phyloP scores from a whole-genome alignment of 306 rosid genomes.

The Carpinus fangiana region DNA sequence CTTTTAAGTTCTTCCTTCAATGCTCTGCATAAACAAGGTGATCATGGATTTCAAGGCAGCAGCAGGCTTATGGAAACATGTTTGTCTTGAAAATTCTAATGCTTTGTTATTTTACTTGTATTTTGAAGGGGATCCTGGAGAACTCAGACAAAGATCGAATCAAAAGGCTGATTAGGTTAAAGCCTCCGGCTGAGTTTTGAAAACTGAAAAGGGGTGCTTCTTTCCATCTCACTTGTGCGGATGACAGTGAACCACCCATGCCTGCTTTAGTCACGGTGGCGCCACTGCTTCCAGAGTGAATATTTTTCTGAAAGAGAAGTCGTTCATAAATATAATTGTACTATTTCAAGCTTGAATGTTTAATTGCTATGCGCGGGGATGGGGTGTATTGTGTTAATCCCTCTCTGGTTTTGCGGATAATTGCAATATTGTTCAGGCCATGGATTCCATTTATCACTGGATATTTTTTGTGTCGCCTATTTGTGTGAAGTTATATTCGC shows the following conservation, averaged over 20 bases:
- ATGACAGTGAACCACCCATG: not conserved
- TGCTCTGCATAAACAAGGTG: not conserved
- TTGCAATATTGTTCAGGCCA: not conserved
- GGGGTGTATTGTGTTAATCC: too few species aligned
- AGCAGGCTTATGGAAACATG: not conserved
- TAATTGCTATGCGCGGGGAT: too few species aligned
- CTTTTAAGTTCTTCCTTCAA: not conserved
- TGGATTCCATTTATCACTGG: not conserved
- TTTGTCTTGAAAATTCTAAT: conserved; percentile 23
- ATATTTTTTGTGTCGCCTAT: not conserved
- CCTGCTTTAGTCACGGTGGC: not conserved
- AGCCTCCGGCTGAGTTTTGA: conserved; percentile 84
- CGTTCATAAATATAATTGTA: not conserved
- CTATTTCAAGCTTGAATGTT: too few species aligned
- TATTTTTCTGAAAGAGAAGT: not conserved
- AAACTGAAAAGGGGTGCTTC: not conserved
- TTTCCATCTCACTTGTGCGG: not conserved
- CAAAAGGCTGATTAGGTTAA: conserved; percentile 82
- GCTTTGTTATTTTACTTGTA: conserved; percentile 20
- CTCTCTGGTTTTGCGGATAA: not conserved
- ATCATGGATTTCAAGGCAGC: not conserved
- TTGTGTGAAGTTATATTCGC: too few species aligned
- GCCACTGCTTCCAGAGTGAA: not conserved
- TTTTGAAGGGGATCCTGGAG: conserved; percentile 79
- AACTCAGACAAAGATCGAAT: conserved; percentile 87